Evolutionary conservation across 352 stramenopile genomes (phyloP).

Genomic region (Phytopythium sindhum): DNA sequence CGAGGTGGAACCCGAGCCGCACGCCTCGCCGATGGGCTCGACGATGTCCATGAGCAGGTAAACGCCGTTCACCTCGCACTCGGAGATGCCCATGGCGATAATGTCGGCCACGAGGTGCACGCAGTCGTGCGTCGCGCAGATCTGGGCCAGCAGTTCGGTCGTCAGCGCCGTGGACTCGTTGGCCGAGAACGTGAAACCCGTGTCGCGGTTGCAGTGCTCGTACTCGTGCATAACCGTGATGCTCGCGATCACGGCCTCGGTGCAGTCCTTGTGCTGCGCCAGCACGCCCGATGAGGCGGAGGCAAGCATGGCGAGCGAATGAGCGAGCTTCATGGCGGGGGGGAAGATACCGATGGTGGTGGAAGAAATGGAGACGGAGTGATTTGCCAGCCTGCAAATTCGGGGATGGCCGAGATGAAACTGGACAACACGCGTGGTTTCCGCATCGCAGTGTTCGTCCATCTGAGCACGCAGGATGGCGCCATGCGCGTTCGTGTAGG

Average conservation of each 20-base stretch:
- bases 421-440: neutral
- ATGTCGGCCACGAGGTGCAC: slow-evolving; percentile 6
- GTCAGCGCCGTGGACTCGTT: neutral
- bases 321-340: slow-evolving; percentile 16
- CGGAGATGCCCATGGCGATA: neutral
- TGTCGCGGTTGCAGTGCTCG: neutral
- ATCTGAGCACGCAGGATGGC: neutral
- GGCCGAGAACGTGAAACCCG: neutral
- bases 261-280: neutral
- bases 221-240: slow-evolving; percentile 2
- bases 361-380: neutral
- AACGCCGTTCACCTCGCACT: slow-evolving; percentile 16
- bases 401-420: slow-evolving; percentile 4
- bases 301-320: slow-evolving; percentile 8
- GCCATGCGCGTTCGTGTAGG: neutral
- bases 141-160: neutral
- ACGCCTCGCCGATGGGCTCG: slow-evolving; percentile 11
- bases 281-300: neutral
- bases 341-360: neutral
- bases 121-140: slow-evolving; percentile 17
- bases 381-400: slow-evolving; percentile 8
- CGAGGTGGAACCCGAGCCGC: slow-evolving; percentile 9
- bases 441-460: neutral
- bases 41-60: slow-evolving; percentile 13
- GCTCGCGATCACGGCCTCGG: neutral